Evolutionary conservation across 352 stramenopile species (phyloP).

Genomic region (Globisporangium paroecandrum): DNA sequence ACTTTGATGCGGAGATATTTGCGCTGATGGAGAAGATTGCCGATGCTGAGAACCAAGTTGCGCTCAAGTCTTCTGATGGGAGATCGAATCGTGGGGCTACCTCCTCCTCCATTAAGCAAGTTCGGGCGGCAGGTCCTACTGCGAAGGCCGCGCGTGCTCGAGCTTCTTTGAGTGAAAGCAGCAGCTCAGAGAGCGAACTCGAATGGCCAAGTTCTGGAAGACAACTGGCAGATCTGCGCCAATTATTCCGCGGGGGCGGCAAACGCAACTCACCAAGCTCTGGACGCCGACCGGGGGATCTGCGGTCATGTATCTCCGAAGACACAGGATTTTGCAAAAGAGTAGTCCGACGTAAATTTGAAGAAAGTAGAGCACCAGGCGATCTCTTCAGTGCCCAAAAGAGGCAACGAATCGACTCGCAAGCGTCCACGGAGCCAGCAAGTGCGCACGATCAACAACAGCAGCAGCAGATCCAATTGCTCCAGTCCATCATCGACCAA

Average conservation of each 20-base stretch:
- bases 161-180: neutral
- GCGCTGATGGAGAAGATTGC: neutral
- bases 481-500: conserved; percentile 3
- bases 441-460: neutral
- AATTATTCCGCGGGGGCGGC: neutral
- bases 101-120: neutral
- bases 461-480: neutral
- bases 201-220: neutral
- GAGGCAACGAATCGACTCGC: neutral
- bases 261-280: neutral
- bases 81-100: neutral
- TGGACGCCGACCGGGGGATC: neutral
- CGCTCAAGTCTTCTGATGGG: neutral
- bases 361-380: neutral
- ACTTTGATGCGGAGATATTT: neutral
- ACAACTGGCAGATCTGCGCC: no score
- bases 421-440: neutral
- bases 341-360: neutral
- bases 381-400: neutral
- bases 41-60: neutral
- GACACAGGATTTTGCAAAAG: neutral
- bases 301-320: neutral
- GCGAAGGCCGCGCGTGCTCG: neutral
- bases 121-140: neutral
- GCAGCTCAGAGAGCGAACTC: neutral